Evolutionary conservation across 2,329 filamentous ascomycete genomes (phyloP).

Genomic region (Colletotrichum shisoi): DNA sequence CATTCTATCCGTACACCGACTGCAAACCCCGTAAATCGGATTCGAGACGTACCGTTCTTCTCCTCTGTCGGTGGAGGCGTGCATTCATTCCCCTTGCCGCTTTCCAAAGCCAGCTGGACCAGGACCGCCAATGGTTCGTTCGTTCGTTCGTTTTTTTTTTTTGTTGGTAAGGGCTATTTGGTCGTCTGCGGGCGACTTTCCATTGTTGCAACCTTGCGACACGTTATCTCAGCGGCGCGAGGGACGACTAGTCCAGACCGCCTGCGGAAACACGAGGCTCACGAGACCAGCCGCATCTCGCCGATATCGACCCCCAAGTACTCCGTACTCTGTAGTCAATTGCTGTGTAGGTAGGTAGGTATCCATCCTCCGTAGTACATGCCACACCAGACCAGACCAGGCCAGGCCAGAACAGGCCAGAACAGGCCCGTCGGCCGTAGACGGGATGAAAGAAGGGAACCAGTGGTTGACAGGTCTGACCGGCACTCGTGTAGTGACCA

Average conservation of each 20-base stretch:
- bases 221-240: constrained; percentile 25
- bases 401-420: neutral
- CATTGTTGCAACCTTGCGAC: neutral
- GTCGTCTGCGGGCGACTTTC: neutral
- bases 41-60: constrained; percentile 1
- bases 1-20: neutral
- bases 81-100: neutral
- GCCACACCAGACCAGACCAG: too few species aligned
- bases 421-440: constrained; percentile 15
- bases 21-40: constrained; percentile 24
- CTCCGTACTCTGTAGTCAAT: too few species aligned
- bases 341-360: too few species aligned
- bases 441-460: constrained; percentile 18
- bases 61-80: constrained; percentile 1
- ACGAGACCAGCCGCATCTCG: constrained; percentile 8
- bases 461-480: constrained; percentile 22
- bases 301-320: constrained; percentile 1
- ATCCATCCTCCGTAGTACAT: too few species aligned
- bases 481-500: neutral
- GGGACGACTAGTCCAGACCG: constrained; percentile 22
- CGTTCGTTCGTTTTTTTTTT: neutral
- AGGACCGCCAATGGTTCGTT: constrained; percentile 8
- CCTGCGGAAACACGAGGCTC: constrained; percentile 6
- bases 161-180: too few species aligned
- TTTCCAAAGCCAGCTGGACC: constrained; percentile 10